Percentiles rank a stretch among this genome's conserved stretches.
phyloP scores from a whole-genome alignment of 2,329 filamentous ascomycete genomes.

The Sclerotinia nivalis region DNA sequence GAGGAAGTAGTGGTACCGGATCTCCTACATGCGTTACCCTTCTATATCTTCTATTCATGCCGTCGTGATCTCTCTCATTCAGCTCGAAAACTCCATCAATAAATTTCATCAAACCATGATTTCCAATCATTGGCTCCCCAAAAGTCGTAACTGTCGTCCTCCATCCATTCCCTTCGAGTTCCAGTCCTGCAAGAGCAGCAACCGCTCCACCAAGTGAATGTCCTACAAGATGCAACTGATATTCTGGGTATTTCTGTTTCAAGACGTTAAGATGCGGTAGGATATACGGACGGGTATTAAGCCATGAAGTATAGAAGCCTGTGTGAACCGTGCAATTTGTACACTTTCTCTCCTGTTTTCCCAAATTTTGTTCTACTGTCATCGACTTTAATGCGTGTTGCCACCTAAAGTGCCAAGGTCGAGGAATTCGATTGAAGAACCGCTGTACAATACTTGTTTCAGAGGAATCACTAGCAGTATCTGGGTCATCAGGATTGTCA shows the following conservation, averaged over 20 bases:
- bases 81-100: slow-evolving; percentile 32
- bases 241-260: slow-evolving; percentile 63
- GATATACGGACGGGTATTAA: slow-evolving; percentile 68
- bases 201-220: slow-evolving; percentile 91
- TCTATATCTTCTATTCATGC: slow-evolving; percentile 54
- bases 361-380: neutral
- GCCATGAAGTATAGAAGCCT: slow-evolving; percentile 87
- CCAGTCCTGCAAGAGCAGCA: slow-evolving; percentile 80
- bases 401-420: neutral
- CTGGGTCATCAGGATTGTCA: slow-evolving; percentile 35
- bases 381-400: neutral
- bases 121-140: slow-evolving; percentile 76
- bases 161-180: slow-evolving; percentile 75
- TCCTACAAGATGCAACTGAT: slow-evolving; percentile 76
- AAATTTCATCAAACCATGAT: slow-evolving; percentile 51
- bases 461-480: neutral
- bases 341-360: slow-evolving; percentile 53
- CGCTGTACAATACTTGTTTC: neutral
- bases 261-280: slow-evolving; percentile 65
- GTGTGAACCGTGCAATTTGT: slow-evolving; percentile 88
- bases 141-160: slow-evolving; percentile 82
- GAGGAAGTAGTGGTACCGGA: slow-evolving; percentile 83
- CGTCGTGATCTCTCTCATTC: slow-evolving; percentile 6
- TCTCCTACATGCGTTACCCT: slow-evolving; percentile 85
- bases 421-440: neutral